Evolutionary conservation across 257 asterid genomes (phyloP).

Genomic region (Solanum microdontum): DNA sequence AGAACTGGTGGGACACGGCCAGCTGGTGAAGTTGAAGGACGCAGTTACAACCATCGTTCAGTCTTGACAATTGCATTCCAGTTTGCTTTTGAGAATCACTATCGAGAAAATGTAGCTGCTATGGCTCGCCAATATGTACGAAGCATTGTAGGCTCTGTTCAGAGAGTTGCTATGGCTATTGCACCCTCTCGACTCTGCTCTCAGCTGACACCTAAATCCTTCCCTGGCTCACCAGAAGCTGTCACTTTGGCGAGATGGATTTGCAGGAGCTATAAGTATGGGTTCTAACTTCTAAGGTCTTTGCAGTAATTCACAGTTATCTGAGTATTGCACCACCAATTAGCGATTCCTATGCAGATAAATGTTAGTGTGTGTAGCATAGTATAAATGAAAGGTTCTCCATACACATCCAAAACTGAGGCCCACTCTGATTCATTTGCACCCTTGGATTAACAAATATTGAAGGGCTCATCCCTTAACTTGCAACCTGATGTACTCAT

Average conservation of each 20-base stretch:
- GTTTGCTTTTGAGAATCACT: slow-evolving; percentile 79
- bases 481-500: not conserved
- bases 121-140: slow-evolving; percentile 95
- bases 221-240: slow-evolving; percentile 81
- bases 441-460: not conserved
- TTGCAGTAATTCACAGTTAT: not conserved
- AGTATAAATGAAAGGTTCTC: not conserved
- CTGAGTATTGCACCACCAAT: not conserved
- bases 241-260: slow-evolving; percentile 67
- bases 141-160: slow-evolving; percentile 73
- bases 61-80: slow-evolving; percentile 92
- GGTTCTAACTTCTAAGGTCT: not conserved
- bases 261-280: slow-evolving; percentile 71
- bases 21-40: slow-evolving; percentile 41
- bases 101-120: slow-evolving; percentile 71
- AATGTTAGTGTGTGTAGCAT: not conserved
- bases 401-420: not conserved
- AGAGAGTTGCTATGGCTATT: slow-evolving; percentile 92
- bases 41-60: slow-evolving; percentile 52
- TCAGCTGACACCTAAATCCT: slow-evolving; percentile 43
- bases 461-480: not conserved
- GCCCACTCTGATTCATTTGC: not conserved
- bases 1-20: slow-evolving; percentile 51
- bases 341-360: not conserved
- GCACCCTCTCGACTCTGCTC: slow-evolving; percentile 62